Evolutionary conservation across 192 early-diverging fungal genomes (phyloP), one percentile per base, ranked within the genome.

Genomic region (Coemansia sp.): DNA sequence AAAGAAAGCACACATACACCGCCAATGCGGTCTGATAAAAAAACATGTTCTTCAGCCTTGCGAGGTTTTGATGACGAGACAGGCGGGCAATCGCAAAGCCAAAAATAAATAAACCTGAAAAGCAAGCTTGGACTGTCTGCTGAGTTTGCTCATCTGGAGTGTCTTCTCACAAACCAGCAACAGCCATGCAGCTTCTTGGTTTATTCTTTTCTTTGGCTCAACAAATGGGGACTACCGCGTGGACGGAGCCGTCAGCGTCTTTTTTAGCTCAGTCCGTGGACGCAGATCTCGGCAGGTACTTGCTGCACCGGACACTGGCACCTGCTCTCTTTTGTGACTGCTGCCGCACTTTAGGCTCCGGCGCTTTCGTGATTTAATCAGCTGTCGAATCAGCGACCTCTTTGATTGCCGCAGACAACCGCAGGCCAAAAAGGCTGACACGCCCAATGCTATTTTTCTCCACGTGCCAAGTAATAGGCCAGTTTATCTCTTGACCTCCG

Each of bases 391-490:
- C 17, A 48, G 45, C 45, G 45, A 41, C 17, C 8, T 48, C 12
- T 48, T 8, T 12, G 4, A 48, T 48, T 48, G 12, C 14, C 45
- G 14, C 45, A 48, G 8, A 48, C 12, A 48, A 8, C 9, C 45
- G 17, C 45, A 48, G 45, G 8, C 12, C 14, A 15, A 15, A 48
- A 28, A 28, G 22, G 22, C 22, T 28, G 22, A 28, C 22, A 28
- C 22, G 22, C 22, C 22, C 22, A 28, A 28, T 28, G 22, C 22
- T 1, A 28, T 28, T 17, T 15, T 12, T 34, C 34, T 54, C 64
- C 65, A 66, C 65, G 53, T 66, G 65, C 36, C 38, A 32, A n/a
- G 14, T 56, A 17, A 54, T 66, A 55, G 65, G 65, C 18, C n/a
- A 38, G 36, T 35, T 39, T 43, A 56, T 56, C 65, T 56, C 65